Percentiles rank a stretch among this genome's conserved stretches.
phyloP scores from a whole-genome alignment of 176 grass and related monocot species.

The Pontederia crassipes region DNA sequence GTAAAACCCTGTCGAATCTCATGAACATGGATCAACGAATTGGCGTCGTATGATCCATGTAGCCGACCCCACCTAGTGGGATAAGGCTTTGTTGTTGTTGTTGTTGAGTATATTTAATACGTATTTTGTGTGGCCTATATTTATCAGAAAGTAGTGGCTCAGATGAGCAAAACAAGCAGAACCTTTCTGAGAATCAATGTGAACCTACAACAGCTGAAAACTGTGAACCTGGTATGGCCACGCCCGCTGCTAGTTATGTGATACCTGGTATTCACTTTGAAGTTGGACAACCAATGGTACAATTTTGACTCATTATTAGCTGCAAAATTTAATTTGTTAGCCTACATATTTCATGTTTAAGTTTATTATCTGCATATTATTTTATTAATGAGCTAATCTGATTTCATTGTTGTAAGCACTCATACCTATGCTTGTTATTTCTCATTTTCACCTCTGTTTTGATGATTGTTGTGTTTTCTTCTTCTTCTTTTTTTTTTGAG shows the following conservation, averaged over 20 bases:
- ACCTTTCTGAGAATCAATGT: conserved; percentile 3
- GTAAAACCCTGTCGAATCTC: no score
- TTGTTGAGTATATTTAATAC: not conserved
- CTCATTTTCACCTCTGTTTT: no score
- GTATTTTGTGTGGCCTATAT: not conserved
- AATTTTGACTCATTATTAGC: not conserved
- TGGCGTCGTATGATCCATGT: no score
- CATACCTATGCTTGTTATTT: no score
- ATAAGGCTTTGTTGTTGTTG: no score
- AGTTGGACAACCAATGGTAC: conserved; percentile 12
- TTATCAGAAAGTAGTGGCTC: conserved; percentile 14
- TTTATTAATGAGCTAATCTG: no score
- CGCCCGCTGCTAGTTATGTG: conserved; percentile 3
- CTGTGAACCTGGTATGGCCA: conserved; percentile 2
- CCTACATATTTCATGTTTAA: not conserved
- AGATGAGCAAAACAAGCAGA: conserved; percentile 13
- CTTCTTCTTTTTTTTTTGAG: no score
- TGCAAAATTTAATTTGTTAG: not conserved
- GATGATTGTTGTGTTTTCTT: no score
- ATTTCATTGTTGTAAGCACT: no score
- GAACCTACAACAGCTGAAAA: not conserved
- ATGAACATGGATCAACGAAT: not conserved
- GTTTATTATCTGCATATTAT: no score
- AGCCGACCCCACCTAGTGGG: no score
- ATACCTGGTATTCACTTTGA: conserved; percentile 11